Percentiles rank a stretch among this genome's conserved stretches.
Evolutionary conservation across 2,329 filamentous ascomycete species (phyloP).

Genomic region (Colletotrichum paranaense): DNA sequence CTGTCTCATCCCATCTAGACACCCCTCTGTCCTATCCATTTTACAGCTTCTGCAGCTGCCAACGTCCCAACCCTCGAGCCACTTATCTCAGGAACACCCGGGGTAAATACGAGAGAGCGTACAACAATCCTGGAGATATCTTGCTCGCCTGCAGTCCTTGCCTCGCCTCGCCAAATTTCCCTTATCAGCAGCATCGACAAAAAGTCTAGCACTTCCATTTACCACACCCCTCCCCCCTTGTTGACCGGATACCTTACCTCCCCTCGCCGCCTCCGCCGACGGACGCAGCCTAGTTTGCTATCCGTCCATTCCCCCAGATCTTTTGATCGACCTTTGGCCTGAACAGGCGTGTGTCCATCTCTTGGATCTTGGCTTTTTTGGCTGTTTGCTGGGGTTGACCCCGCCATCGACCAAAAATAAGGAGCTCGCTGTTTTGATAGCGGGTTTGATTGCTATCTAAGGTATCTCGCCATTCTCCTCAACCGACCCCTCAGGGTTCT

Average conservation of each 20-base stretch:
- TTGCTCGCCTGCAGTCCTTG: neutral
- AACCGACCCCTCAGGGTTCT: constrained; percentile 33
- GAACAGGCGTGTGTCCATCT: constrained; percentile 20
- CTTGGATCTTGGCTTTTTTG: constrained; percentile 13
- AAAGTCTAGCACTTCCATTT: constrained; percentile 1
- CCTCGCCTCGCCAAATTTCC: constrained; percentile 14
- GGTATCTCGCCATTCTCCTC: constrained; percentile 29
- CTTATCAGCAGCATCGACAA: constrained; percentile 26
- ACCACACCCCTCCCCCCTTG: constrained; percentile 3
- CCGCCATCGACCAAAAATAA: constrained; percentile 32
- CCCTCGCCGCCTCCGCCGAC: constrained; percentile 29
- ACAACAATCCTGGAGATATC: constrained; percentile 28
- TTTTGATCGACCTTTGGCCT: constrained; percentile 32
- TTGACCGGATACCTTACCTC: constrained; percentile 18
- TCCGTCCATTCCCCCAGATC: constrained; percentile 32
- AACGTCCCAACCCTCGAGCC: constrained; percentile 17
- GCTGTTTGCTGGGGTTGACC: constrained; percentile 29
- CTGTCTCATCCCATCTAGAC: constrained; percentile 17
- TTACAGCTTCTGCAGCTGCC: constrained; percentile 32
- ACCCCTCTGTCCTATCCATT: constrained; percentile 19
- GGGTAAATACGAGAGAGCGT: constrained; percentile 18
- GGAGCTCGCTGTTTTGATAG: constrained; percentile 33
- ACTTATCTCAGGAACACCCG: constrained; percentile 32
- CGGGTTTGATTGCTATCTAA: constrained; percentile 29
- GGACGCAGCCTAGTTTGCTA: constrained; percentile 28